A percentile compares a stretch with the other conserved stretches of the same genome.
These are phyloP conservation scores for Microstroma glucosiphilum DNA, from an alignment of 1,284 basidiomycete genomes.

Conservation along the genomic window DNA sequence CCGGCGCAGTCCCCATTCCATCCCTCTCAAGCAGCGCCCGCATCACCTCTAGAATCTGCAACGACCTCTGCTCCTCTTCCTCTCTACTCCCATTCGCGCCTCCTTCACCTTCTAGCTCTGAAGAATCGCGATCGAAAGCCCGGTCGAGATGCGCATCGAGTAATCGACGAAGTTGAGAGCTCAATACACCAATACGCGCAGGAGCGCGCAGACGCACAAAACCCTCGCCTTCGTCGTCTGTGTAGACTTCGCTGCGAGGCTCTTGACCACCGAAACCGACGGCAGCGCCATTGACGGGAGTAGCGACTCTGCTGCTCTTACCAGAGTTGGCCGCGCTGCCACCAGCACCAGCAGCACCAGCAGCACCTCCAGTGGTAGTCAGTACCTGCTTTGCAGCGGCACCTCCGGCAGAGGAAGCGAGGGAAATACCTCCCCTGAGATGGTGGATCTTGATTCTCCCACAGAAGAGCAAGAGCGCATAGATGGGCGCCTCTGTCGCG, in stretches of 20 bases:
- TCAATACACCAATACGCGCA: slow-evolving; percentile 80
- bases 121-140: not conserved
- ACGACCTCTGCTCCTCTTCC: not conserved
- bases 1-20: not conserved
- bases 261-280: too few relatives aligned
- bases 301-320: slow-evolving; percentile 7
- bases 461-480: slow-evolving; percentile 76
- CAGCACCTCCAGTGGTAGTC: too few relatives aligned
- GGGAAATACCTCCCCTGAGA: slow-evolving; percentile 60
- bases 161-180: slow-evolving; percentile 68
- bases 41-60: not conserved
- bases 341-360: too few relatives aligned
- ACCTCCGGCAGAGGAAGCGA: not conserved
- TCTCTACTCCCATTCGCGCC: not conserved
- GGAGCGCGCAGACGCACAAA: slow-evolving; percentile 69
- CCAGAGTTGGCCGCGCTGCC: slow-evolving; percentile 49
- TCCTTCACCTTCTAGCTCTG: not conserved
- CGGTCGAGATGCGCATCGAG: slow-evolving; percentile 12
- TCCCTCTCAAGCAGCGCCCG: slow-evolving; percentile 6
- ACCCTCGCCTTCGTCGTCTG: slow-evolving; percentile 42
- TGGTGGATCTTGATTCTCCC: slow-evolving; percentile 70
- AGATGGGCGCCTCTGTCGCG: slow-evolving; percentile 81
- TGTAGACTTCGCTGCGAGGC: too few relatives aligned
- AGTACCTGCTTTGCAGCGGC: too few relatives aligned
- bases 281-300: too few relatives aligned